phyloP scores from a whole-genome alignment of 176 grass and related monocot species.

The Musa acuminata region DNA sequence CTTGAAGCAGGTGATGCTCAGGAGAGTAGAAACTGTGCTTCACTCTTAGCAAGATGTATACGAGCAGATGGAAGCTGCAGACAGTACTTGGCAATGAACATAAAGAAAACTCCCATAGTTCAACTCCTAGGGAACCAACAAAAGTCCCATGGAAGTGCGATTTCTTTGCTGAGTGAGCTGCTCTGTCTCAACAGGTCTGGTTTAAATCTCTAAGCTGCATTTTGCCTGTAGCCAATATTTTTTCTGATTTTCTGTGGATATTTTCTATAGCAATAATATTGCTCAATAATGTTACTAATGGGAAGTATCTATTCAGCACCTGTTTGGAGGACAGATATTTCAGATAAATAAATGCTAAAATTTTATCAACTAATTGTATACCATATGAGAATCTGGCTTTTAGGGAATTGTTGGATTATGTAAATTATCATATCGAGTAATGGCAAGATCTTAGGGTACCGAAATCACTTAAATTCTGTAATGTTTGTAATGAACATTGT shows the following conservation, averaged over 20 bases:
- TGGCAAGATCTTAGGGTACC: neutral
- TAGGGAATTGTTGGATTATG: too few relatives aligned
- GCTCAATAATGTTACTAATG: too few relatives aligned
- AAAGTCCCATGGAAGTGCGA: conserved; percentile 50
- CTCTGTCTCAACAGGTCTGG: conserved; percentile 78
- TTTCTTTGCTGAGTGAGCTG: conserved; percentile 75
- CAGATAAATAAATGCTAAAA: too few relatives aligned
- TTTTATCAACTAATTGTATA: too few relatives aligned
- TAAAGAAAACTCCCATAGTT: conserved; percentile 73
- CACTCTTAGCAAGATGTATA: conserved; percentile 63
- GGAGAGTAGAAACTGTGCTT: conserved; percentile 61
- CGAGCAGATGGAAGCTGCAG: conserved; percentile 82
- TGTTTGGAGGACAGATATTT: too few relatives aligned
- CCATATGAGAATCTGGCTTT: too few relatives aligned
- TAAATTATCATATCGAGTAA: neutral
- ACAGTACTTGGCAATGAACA: conserved; percentile 59
- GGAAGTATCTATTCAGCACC: too few relatives aligned
- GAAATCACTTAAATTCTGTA: neutral
- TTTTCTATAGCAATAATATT: neutral
- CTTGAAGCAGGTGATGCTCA: conserved; percentile 45
- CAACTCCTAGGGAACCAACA: conserved; percentile 63
- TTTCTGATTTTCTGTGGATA: conserved; percentile 9
- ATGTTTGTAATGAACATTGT: neutral
- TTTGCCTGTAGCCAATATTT: neutral
- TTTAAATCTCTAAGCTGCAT: neutral